Base-by-base conservation (phyloP, 495 filamentous ascomycete species). In the Penicillium desertorum region DNA sequence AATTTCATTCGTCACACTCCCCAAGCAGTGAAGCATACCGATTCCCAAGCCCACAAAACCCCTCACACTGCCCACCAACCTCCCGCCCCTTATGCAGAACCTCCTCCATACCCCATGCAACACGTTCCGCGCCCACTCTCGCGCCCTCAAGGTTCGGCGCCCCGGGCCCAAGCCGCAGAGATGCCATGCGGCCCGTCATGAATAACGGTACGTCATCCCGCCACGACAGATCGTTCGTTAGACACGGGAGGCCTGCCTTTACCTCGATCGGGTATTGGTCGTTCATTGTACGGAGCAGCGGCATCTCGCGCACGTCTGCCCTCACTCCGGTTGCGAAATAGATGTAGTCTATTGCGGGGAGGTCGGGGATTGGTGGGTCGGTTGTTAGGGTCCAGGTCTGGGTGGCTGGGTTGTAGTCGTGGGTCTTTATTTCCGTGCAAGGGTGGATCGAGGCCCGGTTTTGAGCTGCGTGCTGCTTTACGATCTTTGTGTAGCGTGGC, bases 151-250 rank as follows among this genome's bases (percentile, higher is more conserved):
- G 71, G 68, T 87, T 87, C 16, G 78, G 78, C 1, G 83, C 84
- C 12, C 77, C 81, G 30, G 84, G 86, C 3, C 86, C 85, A 6
- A 87, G 68, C 29, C 82, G 73, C 41, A 88, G 61, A 6, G 73
- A 79, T 0, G 81, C 84, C 54, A 87, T 70, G 54, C 81, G 72
- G 16, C 84, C 86, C 1, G 83, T 82, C 52, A 86, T 63, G 60
- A 86, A 87, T 7, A 87, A 65, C 4, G 84, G 85, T 5, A 87
- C 78, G 49, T 80, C 81, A 5, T 80, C 63, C 48, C 71, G 69
- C 85, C 84, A 88, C 76, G 82, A 79, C 14, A 84, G 70, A 62
- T 88, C 85, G 43, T 87, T 77, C 14, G 79, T 87, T 10, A 88
- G 60, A 61, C 83, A 86, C 0, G 85, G 85, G 14, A 87, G 56